Percentiles rank a stretch among this genome's conserved stretches.
These are phyloP conservation scores for Phyllosticta capitalensis DNA, from an alignment of 2,329 filamentous ascomycete genomes.

Conservation along the genomic window DNA sequence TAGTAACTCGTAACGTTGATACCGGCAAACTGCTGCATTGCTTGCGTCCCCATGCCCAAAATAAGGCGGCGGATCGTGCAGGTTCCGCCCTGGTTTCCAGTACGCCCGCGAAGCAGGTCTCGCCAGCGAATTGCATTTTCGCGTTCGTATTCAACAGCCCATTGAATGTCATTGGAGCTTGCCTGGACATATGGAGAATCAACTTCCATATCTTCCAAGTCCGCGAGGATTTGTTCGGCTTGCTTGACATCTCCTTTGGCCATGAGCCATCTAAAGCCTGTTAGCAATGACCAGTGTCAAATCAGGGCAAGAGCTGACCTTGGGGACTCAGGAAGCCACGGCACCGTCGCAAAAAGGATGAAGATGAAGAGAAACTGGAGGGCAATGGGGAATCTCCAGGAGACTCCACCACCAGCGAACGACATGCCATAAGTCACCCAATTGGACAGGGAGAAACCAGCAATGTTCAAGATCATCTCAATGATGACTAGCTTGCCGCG, in stretches of 20 bases:
- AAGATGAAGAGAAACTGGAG: slow-evolving; percentile 43
- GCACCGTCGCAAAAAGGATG: slow-evolving; percentile 35
- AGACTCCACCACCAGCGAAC: slow-evolving; percentile 32
- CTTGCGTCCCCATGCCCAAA: slow-evolving; percentile 45
- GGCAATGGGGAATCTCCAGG: slow-evolving; percentile 39
- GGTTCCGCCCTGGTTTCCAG: slow-evolving; percentile 36
- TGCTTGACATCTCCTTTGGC: slow-evolving; percentile 35
- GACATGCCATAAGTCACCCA: slow-evolving; percentile 46
- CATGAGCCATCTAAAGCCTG: slow-evolving; percentile 32
- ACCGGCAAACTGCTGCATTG: slow-evolving; percentile 39
- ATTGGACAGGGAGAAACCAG: slow-evolving; percentile 41
- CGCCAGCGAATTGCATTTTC: slow-evolving; percentile 42
- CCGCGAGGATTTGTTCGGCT: slow-evolving; percentile 40
- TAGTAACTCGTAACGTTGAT: slow-evolving; percentile 40
- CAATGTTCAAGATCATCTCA: slow-evolving; percentile 43
- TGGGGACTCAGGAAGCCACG: slow-evolving; percentile 40
- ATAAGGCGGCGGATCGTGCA: slow-evolving; percentile 42
- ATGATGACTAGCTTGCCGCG: slow-evolving; percentile 39
- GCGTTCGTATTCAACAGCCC: slow-evolving; percentile 39
- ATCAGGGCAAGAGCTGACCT: slow-evolving; percentile 9
- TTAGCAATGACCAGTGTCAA: background rate
- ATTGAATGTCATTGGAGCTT: slow-evolving; percentile 38
- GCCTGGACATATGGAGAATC: slow-evolving; percentile 38
- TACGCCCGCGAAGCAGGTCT: slow-evolving; percentile 40
- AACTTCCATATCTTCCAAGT: slow-evolving; percentile 36